Percentiles rank a stretch among this genome's conserved stretches.
phyloP scores from a whole-genome alignment of 768 basidiomycete genomes.

The Suillus luteus region DNA sequence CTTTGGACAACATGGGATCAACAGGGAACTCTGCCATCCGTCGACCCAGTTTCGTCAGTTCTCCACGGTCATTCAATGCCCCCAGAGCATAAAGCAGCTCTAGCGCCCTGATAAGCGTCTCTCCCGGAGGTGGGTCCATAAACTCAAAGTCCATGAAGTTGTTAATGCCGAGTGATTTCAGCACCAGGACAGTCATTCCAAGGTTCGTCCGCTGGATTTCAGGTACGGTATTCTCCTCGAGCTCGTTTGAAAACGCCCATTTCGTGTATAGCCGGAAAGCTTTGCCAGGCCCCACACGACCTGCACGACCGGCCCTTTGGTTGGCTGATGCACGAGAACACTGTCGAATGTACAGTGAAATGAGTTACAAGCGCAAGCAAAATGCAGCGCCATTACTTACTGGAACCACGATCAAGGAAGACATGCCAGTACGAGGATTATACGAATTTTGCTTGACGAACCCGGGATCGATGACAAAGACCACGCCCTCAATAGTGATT shows the following conservation, averaged over 20 bases:
- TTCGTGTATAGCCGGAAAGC: slow-evolving; percentile 98
- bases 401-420: slow-evolving; percentile 92
- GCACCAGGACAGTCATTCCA: slow-evolving; percentile 90
- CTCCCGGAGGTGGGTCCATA: slow-evolving; percentile 96
- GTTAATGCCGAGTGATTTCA: slow-evolving; percentile 98
- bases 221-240: slow-evolving; percentile 96
- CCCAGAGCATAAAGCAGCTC: slow-evolving; percentile 95
- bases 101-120: slow-evolving; percentile 93
- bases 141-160: slow-evolving; percentile 98
- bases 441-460: slow-evolving; percentile 99
- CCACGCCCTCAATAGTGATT: slow-evolving; percentile 98
- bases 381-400: slow-evolving; percentile 47
- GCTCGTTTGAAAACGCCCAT: slow-evolving; percentile 95
- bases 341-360: slow-evolving; percentile 37
- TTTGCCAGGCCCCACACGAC: slow-evolving; percentile 97
- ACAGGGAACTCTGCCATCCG: slow-evolving; percentile 99
- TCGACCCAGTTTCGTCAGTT: slow-evolving; percentile 94
- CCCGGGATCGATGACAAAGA: slow-evolving; percentile 98
- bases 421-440: slow-evolving; percentile 98
- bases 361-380: slow-evolving; percentile 7
- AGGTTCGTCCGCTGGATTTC: slow-evolving; percentile 99
- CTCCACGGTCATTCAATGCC: slow-evolving; percentile 93
- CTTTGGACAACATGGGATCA: slow-evolving; percentile 96
- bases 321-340: slow-evolving; percentile 98
- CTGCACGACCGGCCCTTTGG: slow-evolving; percentile 95